These are phyloP conservation scores for Shiraia bambusicola DNA, from an alignment of 2,329 filamentous ascomycete species.

Conservation along the genomic window DNA sequence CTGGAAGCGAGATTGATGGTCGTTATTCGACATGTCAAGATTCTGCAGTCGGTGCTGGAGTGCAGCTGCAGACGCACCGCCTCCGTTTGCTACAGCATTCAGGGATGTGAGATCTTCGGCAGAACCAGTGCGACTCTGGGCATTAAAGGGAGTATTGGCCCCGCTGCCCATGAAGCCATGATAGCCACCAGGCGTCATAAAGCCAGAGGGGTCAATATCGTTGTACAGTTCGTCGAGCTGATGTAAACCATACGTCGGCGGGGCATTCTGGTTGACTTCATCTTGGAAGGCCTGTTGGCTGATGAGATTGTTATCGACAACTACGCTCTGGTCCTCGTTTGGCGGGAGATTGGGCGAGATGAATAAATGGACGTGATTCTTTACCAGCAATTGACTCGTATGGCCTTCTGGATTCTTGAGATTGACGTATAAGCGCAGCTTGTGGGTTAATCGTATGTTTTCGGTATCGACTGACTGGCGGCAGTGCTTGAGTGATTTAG, in stretches of 20 bases:
- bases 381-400: constrained; percentile 88
- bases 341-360: constrained; percentile 92
- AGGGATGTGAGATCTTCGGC: constrained; percentile 74
- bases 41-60: constrained; percentile 69
- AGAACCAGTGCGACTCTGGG: constrained; percentile 71
- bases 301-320: constrained; percentile 44
- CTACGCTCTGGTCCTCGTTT: constrained; percentile 79
- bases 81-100: constrained; percentile 38
- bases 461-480: constrained; percentile 86
- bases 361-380: constrained; percentile 87
- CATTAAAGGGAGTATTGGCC: constrained; percentile 75
- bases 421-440: constrained; percentile 86
- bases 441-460: constrained; percentile 90
- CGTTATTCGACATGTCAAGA: constrained; percentile 46
- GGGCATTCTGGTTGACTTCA: constrained; percentile 67
- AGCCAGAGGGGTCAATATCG: constrained; percentile 77
- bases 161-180: constrained; percentile 58
- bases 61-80: constrained; percentile 56
- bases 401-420: constrained; percentile 95
- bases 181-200: constrained; percentile 69
- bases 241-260: constrained; percentile 91
- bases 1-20: constrained; percentile 31
- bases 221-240: constrained; percentile 88
- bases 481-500: constrained; percentile 78
- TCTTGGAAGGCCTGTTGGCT: constrained; percentile 51